Percentiles rank a stretch among this genome's conserved stretches.
phyloP scores from a whole-genome alignment of 1,139 yeast species.

The Sugiyamaella xylanicola region DNA sequence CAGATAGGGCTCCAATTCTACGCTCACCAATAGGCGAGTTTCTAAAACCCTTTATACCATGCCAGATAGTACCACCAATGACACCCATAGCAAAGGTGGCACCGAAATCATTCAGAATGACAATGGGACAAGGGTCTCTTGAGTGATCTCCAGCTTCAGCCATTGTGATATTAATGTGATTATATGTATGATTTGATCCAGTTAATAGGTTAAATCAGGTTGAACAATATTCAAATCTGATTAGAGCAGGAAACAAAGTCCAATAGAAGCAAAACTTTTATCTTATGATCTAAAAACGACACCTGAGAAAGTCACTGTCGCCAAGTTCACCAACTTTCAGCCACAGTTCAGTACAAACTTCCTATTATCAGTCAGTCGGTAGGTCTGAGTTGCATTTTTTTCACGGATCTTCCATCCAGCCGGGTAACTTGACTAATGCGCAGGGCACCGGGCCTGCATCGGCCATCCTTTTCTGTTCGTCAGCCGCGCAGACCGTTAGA shows the following conservation, averaged over 20 bases:
- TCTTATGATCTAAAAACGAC: too few relatives aligned
- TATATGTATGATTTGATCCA: too few relatives aligned
- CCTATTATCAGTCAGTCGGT: neutral
- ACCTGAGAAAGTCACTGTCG: neutral
- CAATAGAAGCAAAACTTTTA: too few relatives aligned
- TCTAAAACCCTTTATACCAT: conserved; percentile 97
- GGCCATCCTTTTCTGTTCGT: neutral
- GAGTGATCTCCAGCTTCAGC: conserved; percentile 75
- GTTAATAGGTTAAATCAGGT: too few relatives aligned
- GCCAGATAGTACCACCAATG: conserved; percentile 98
- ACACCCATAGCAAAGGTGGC: conserved; percentile 99
- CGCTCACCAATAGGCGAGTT: conserved; percentile 96
- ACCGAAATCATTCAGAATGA: conserved; percentile 93
- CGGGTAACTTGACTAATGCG: neutral
- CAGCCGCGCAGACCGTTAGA: neutral
- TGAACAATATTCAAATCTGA: too few relatives aligned
- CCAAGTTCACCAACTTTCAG: neutral
- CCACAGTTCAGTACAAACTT: neutral
- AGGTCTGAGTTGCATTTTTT: neutral
- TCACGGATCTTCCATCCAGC: neutral
- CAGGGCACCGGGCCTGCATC: neutral
- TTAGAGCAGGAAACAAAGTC: too few relatives aligned
- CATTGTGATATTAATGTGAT: too few relatives aligned
- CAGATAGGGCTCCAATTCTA: conserved; percentile 83
- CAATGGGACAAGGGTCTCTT: conserved; percentile 99